A percentile compares a stretch with the other conserved stretches of the same genome.
Evolutionary conservation across 352 stramenopile genomes (phyloP).

Genomic region (Phytopythium vexans): DNA sequence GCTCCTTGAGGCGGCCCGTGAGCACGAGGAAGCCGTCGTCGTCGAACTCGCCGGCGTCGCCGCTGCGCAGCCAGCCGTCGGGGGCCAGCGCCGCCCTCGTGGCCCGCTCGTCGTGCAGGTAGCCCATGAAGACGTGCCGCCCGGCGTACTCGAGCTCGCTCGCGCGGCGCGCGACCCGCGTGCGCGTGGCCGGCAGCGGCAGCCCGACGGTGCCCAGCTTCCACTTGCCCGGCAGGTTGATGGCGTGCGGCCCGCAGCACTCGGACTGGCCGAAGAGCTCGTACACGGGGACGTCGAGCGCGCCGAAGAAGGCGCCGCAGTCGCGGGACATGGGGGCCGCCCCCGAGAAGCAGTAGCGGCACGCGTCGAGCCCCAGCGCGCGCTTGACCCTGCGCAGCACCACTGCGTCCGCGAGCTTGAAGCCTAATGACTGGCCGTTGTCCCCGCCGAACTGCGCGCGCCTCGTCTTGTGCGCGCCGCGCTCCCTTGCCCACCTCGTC

Average conservation of each 20-base stretch:
- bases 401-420: slow-evolving; percentile 81
- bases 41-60: slow-evolving; percentile 86
- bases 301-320: slow-evolving; percentile 86
- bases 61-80: slow-evolving; percentile 90
- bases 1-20: slow-evolving; percentile 93
- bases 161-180: slow-evolving; percentile 37
- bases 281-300: slow-evolving; percentile 92
- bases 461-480: slow-evolving; percentile 52
- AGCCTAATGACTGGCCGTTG: slow-evolving; percentile 54
- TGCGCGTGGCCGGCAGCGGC: slow-evolving; percentile 49
- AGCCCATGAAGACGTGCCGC: slow-evolving; percentile 74
- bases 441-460: slow-evolving; percentile 67
- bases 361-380: slow-evolving; percentile 79
- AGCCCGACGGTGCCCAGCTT: slow-evolving; percentile 84
- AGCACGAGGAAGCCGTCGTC: slow-evolving; percentile 88
- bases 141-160: slow-evolving; percentile 67
- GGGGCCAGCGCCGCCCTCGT: slow-evolving; percentile 53
- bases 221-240: slow-evolving; percentile 71
- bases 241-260: slow-evolving; percentile 82
- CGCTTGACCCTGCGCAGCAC: slow-evolving; percentile 77
- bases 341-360: slow-evolving; percentile 77
- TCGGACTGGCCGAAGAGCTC: slow-evolving; percentile 92
- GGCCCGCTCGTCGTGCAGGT: slow-evolving; percentile 54
- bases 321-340: slow-evolving; percentile 66
- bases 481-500: slow-evolving; percentile 76